Conservation (phyloP, 441 rosid species). For the Croton laevigatus region DNA sequence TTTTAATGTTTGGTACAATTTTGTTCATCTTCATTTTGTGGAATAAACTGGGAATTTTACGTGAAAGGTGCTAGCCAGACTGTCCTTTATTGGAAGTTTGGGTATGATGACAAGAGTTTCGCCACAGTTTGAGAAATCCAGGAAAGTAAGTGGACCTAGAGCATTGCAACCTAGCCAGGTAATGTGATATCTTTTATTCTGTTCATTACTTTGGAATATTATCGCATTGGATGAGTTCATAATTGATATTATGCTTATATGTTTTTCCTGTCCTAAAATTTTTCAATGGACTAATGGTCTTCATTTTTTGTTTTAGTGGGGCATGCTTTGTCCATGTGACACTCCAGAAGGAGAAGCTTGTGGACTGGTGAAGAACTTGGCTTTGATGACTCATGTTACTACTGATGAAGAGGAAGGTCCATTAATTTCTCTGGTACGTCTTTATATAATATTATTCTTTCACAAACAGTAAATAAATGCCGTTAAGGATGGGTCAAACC, state of each 20-base stretch:
- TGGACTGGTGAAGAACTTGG: slow-evolving; percentile 97
- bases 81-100: slow-evolving; percentile 78
- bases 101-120: slow-evolving; percentile 81
- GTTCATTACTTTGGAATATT: slow-evolving; percentile 11
- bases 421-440: slow-evolving; percentile 66
- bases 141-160: slow-evolving; percentile 99
- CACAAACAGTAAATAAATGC: background rate
- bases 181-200: slow-evolving; percentile 13
- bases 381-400: slow-evolving; percentile 99
- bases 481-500: background rate
- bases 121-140: slow-evolving; percentile 97
- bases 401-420: slow-evolving; percentile 96
- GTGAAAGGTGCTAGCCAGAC: slow-evolving; percentile 66
- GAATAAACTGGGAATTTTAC: slow-evolving; percentile 22
- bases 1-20: slow-evolving; percentile 14
- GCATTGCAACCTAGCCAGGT: slow-evolving; percentile 99
- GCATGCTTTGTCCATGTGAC: slow-evolving; percentile 99
- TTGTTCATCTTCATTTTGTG: background rate
- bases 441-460: background rate
- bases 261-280: slow-evolving; percentile 10
- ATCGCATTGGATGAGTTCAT: slow-evolving; percentile 3
- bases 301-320: slow-evolving; percentile 64
- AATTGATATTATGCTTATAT: slow-evolving; percentile 11
- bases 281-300: slow-evolving; percentile 1
- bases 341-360: slow-evolving; percentile 99